Base-by-base conservation (phyloP, 495 filamentous ascomycete genomes). In the Penicillium flavigenum region DNA sequence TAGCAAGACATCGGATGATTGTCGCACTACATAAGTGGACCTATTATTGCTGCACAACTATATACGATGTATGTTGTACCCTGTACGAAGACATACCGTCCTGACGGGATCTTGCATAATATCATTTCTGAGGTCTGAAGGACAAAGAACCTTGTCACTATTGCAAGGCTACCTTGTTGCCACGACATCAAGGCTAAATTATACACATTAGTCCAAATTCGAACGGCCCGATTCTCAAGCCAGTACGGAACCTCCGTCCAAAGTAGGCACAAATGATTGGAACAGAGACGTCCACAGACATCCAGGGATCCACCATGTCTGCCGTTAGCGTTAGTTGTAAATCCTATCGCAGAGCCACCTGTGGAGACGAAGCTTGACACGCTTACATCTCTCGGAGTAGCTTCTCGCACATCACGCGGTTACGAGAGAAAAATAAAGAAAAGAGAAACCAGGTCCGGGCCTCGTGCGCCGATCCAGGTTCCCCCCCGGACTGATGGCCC, bases 171-270 rank as follows among this genome's bases (percentile, higher is more conserved):
- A 38, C 34, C 34, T 16, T n/a, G 34, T 38, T 38, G 34, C 34
- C 34, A 39, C 36, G 36, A 17, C n/a, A 39, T 39, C 36, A 39
- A 39, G 27, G 49, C 45, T 38, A 39, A 7, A 39, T 39, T 39
- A n/a, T 39, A 17, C n/a, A 39, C 11, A 1, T 34, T 39, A 26
- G 50, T 61, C 51, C 34, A 47, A 43, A 49, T 34, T 45, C 39
- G 24, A 64, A 54, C 42, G 52, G 63, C 52, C 63, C 61, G 58
- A 66, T 54, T 66, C 61, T 55, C 55, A 56, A 57, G 53, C 27
- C 20, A 32, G 29, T 31, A 32, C 29, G 20, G 41, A 43, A 19
- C 5, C 36, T 39, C 36, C 36, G 36, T 17, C n/a, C 7, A 6
- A n/a, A 39, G 36, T 14, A 17, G 6, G n/a, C 34, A 38, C 12